Evolutionary conservation across 2,329 filamentous ascomycete genomes (phyloP), one percentile per base, ranked within the genome.

Genomic region (Aspergillus carbonarius): DNA sequence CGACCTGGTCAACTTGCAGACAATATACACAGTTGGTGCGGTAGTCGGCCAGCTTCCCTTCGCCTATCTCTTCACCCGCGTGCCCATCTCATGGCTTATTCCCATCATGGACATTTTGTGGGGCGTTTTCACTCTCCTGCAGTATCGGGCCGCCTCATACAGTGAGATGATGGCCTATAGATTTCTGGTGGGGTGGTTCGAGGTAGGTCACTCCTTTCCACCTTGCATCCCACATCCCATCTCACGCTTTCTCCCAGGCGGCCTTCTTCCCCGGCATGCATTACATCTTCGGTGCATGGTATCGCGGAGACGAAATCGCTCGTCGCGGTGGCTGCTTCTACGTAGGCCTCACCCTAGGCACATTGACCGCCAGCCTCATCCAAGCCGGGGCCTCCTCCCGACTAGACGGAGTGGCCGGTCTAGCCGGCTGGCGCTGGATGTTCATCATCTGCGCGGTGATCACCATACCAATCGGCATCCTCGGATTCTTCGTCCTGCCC

Each of bases 41-140:
- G 81, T 84, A 1, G 66, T 81, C 0, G 81, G 81, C 5, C 80
- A 83, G 64, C 68, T 84, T 6, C 82, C 82, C 0, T 83, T 83
- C 63, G 75, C 80, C 60, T 83, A 82, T 59, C 69, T 84, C 1
- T 81, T 84, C 59, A 80, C 77, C 15, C 67, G 59, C 39, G 54
- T 73, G 9, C 72, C 81, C 0, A 81, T 85, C 70, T 76, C 79
- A 55, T 84, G 78, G 70, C 63, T 82, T 0, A 77, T 85, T 5
- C 83, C 83, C 0, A 73, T 76, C 8, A 73, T 84, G 60, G 82
- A 85, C 58, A 62, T 85, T 1, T 68, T 74, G 1, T 86, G 84
- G 84, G 83, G 82, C 0, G 68, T 85, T 15, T 83, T 86, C 59
- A 86, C 83, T 0, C 74, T 87, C 8, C 71, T 85, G 3, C 82